phyloP scores from a whole-genome alignment of 2,329 filamentous ascomycete genomes.

The Hymenoscyphus infarciens region DNA sequence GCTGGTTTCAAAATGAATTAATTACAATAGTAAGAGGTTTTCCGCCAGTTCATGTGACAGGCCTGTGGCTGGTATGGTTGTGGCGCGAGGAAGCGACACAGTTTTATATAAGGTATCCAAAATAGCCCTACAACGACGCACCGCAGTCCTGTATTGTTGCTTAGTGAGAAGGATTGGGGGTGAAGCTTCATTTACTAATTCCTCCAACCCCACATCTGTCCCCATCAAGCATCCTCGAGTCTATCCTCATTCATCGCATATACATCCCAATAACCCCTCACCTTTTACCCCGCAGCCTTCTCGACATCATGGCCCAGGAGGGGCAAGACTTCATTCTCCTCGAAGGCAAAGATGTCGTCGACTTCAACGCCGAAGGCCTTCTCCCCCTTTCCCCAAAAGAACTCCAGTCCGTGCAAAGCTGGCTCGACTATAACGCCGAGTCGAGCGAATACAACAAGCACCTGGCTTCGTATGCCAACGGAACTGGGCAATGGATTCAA shows the following conservation, averaged over 20 bases:
- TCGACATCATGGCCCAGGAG: conserved; percentile 3
- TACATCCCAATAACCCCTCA: not conserved
- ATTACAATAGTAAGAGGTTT: too few species aligned
- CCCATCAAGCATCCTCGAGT: not conserved
- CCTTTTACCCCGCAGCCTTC: too few species aligned
- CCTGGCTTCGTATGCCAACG: conserved; percentile 16
- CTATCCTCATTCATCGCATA: not conserved
- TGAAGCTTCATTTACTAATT: too few species aligned
- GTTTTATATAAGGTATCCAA: not conserved
- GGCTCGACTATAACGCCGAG: conserved; percentile 17
- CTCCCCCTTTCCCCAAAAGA: conserved; percentile 8
- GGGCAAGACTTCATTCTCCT: conserved; percentile 14
- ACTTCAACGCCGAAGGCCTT: conserved; percentile 13
- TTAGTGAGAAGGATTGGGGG: not conserved
- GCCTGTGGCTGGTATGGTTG: too few species aligned
- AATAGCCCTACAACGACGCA: not conserved
- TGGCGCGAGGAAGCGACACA: not conserved
- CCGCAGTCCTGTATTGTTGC: not conserved
- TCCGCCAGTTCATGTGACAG: too few species aligned
- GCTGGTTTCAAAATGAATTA: too few species aligned
- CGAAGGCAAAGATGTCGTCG: conserved; percentile 10
- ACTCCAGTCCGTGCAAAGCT: not conserved
- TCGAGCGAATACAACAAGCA: conserved; percentile 25
- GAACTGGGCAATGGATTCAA: conserved; percentile 26
- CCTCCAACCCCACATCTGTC: not conserved